Base-by-base conservation (phyloP, 1,139 yeast genomes). In the Yamadazyma dushanensis region DNA sequence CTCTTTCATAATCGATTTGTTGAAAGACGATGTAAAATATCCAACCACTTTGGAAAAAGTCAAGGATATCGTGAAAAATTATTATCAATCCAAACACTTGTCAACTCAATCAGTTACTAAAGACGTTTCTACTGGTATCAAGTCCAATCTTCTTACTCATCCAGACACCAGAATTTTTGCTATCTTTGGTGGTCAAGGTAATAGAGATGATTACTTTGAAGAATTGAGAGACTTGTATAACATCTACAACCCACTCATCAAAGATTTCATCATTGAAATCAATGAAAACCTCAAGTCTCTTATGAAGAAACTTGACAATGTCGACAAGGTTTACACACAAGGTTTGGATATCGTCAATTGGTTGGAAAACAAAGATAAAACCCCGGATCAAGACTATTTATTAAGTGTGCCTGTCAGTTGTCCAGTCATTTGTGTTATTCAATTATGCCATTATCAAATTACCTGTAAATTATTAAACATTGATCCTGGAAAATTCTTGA, bases 161-260 rank as follows among this genome's bases (percentile, higher is more conserved):
- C 38, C 53, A 23, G 65, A 70, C 24, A 89, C 94, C 36, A 67
- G 73, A 44, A 63, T 89, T 40, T 80, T 76, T 43, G 96, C 97
- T 44, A 81, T 92, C 47, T 92, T 92, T 54, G 98, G 99, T 61
- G 99, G 99, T 54, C 99, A 92, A 72, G 99, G 99, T 67, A 90
- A 88, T 68, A 83, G 95, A 35, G 97, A 94, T 57, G 97, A 92
- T 59, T 92, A 89, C 71, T 92, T 92, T 56, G 97, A 90, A 58
- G 99, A 94, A 70, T 79, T 92, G 57, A 81, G 96, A 61, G 95
- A 89, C 50, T 64, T 89, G 43, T 83, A 85, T 70, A 70, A 77
- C 46, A 73, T 81, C 43, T 92, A 94, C 70, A 74, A 81, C 49
- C 87, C 86, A 20, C 73, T 92, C 45, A 70, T 89, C 42, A 66